Evolutionary conservation across 441 rosid genomes (phyloP).

Genomic region (Gossypium laxum): DNA sequence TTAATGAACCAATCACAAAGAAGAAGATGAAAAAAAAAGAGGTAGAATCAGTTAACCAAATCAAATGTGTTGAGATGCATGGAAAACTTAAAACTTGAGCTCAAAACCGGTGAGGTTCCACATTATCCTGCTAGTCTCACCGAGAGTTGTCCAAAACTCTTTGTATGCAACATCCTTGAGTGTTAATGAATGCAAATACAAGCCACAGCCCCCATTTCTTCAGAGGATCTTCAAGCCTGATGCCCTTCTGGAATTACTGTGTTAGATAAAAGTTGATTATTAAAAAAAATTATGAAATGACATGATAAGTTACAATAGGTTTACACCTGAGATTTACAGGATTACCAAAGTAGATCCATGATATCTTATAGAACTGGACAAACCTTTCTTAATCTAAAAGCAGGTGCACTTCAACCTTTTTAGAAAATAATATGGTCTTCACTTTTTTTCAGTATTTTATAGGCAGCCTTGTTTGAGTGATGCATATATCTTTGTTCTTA

Average conservation of each 20-base stretch:
- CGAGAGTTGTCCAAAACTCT: not conserved
- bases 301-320: not conserved
- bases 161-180: not conserved
- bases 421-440: not conserved
- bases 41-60: not conserved
- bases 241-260: not conserved
- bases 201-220: not conserved
- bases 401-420: not conserved
- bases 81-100: not conserved
- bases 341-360: not conserved
- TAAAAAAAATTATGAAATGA: not conserved
- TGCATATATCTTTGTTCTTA: not conserved
- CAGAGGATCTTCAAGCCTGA: slow-evolving; percentile 1
- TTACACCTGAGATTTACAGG: not conserved
- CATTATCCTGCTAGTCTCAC: not conserved
- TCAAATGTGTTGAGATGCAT: too few species aligned
- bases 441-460: not conserved
- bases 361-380: not conserved
- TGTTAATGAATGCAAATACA: not conserved
- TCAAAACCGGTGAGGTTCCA: not conserved
- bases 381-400: not conserved
- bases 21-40: not conserved
- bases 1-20: not conserved
- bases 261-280: not conserved
- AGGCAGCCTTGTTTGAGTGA: not conserved